These are phyloP conservation scores for Argentina anserina DNA, from an alignment of 306 rosid genomes.

Conservation along the genomic window DNA sequence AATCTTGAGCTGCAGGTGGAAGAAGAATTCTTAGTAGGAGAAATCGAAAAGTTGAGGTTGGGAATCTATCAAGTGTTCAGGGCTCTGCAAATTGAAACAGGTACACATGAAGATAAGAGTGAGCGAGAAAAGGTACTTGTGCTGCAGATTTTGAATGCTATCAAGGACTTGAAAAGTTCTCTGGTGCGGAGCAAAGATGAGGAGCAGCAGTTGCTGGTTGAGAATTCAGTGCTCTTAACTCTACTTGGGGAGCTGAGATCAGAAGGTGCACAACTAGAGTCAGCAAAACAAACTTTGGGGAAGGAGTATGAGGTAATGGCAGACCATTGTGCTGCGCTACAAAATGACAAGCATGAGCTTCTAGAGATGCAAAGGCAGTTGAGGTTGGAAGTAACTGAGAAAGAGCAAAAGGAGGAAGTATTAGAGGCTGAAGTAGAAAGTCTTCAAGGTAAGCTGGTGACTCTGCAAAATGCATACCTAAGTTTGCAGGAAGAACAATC, in stretches of 20 bases:
- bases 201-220: slow-evolving; percentile 65
- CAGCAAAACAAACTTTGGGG: slow-evolving; percentile 42
- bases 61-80: slow-evolving; percentile 58
- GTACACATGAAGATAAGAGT: slow-evolving; percentile 35
- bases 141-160: slow-evolving; percentile 47
- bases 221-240: slow-evolving; percentile 65
- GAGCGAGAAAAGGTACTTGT: slow-evolving; percentile 52
- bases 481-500: slow-evolving; percentile 55
- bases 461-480: slow-evolving; percentile 41
- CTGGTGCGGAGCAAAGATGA: slow-evolving; percentile 55
- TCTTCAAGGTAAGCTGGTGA: slow-evolving; percentile 43
- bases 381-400: slow-evolving; percentile 43
- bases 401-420: slow-evolving; percentile 48
- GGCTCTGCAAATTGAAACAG: slow-evolving; percentile 60
- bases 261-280: slow-evolving; percentile 46
- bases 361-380: slow-evolving; percentile 49
- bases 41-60: slow-evolving; percentile 65
- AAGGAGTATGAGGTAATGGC: slow-evolving; percentile 44
- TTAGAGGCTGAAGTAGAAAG: slow-evolving; percentile 48
- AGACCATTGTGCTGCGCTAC: slow-evolving; percentile 43
- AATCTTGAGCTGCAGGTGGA: slow-evolving; percentile 94
- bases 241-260: slow-evolving; percentile 57
- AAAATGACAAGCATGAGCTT: slow-evolving; percentile 59
- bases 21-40: slow-evolving; percentile 67
- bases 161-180: slow-evolving; percentile 62